Percentiles rank a stretch among this genome's conserved stretches.
These are phyloP conservation scores for Lachancea sp. DNA, from an alignment of 805 yeast species.

Conservation along the genomic window DNA sequence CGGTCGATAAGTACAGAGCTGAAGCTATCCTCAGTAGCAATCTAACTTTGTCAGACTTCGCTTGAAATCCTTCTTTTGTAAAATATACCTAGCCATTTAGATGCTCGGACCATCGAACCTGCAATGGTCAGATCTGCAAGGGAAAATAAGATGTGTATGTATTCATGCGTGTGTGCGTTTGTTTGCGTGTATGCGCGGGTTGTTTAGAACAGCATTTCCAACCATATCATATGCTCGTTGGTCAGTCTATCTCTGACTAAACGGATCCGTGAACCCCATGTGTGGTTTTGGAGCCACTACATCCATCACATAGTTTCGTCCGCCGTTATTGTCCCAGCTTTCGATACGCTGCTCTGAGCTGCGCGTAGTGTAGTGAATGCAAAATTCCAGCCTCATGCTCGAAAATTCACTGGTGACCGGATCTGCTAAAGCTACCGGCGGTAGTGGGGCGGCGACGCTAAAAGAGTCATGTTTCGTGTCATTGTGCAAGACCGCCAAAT, in stretches of 20 bases:
- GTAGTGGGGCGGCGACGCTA: neutral
- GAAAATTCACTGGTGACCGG: neutral
- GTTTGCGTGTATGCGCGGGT: neutral
- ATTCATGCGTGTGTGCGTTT: neutral
- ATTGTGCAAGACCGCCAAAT: conserved; percentile 9
- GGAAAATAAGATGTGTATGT: neutral
- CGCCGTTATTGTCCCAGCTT: conserved; percentile 30
- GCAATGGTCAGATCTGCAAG: neutral
- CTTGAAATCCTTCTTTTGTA: neutral
- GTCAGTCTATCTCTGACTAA: too few species aligned
- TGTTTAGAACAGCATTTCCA: too few species aligned
- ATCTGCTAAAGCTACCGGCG: neutral
- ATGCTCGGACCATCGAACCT: conserved; percentile 2
- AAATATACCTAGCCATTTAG: neutral
- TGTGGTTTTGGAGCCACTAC: conserved; percentile 6
- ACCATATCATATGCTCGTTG: too few species aligned
- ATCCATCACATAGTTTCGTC: conserved; percentile 19
- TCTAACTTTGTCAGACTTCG: neutral
- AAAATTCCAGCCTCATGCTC: conserved; percentile 19
- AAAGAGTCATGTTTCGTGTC: conserved; percentile 9
- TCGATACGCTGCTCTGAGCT: conserved; percentile 18
- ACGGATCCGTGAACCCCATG: conserved; percentile 25
- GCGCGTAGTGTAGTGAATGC: conserved; percentile 27
- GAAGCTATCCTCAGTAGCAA: neutral
- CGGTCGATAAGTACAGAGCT: neutral